Evolutionary conservation across 257 asterid species (phyloP).

Genomic region (Penstemon newberryi): DNA sequence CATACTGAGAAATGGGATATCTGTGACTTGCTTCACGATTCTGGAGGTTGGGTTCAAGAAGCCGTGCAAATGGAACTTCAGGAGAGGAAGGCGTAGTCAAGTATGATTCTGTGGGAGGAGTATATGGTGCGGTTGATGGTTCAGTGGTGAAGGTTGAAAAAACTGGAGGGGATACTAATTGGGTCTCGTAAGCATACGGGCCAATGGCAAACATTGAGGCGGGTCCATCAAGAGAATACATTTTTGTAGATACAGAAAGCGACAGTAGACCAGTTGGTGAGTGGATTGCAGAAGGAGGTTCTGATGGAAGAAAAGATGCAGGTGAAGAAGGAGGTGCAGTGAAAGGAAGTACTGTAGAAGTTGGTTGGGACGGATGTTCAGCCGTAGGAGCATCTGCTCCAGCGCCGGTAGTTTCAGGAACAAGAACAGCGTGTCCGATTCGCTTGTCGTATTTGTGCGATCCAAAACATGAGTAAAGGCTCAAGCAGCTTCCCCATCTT

Average conservation of each 20-base stretch:
- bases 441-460: constrained; percentile 58
- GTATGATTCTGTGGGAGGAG: constrained; percentile 96
- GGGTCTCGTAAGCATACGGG: constrained; percentile 90
- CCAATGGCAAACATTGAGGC: constrained; percentile 85
- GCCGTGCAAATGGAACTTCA: constrained; percentile 94
- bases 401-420: constrained; percentile 52
- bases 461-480: constrained; percentile 83
- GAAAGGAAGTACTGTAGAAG: constrained; percentile 67
- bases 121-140: constrained; percentile 94
- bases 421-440: constrained; percentile 71
- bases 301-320: constrained; percentile 84
- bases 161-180: constrained; percentile 89
- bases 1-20: constrained; percentile 58
- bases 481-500: constrained; percentile 83
- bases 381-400: constrained; percentile 43
- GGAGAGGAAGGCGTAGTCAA: constrained; percentile 95
- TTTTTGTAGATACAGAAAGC: constrained; percentile 58
- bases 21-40: constrained; percentile 31
- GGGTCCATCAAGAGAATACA: constrained; percentile 85
- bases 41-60: constrained; percentile 71
- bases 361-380: constrained; percentile 48
- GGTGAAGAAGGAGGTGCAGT: constrained; percentile 97
- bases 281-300: constrained; percentile 74
- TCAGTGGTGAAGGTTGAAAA: constrained; percentile 89
- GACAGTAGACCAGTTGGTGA: constrained; percentile 72